A percentile compares a stretch with the other conserved stretches of the same genome.
Evolutionary conservation across 2,329 filamentous ascomycete genomes (phyloP).

Genomic region (Colletotrichum gloeosporioides): DNA sequence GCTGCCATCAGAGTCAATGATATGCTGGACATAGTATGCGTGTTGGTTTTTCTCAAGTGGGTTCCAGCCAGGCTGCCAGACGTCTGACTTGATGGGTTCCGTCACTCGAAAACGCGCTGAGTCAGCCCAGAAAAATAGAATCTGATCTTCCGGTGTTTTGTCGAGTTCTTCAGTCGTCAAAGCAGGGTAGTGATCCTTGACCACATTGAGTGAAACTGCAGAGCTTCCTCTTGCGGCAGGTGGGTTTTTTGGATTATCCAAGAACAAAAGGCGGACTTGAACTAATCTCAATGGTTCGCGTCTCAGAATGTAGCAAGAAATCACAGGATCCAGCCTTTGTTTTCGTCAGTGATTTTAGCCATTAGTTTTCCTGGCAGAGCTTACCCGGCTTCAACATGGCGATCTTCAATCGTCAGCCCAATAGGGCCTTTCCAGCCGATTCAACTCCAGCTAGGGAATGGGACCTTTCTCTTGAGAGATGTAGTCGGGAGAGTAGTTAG

Average conservation of each 20-base stretch:
- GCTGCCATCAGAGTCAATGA: not conserved
- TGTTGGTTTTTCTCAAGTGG: not conserved
- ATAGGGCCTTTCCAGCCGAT: not conserved
- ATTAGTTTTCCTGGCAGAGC: not conserved
- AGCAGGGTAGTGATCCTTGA: not conserved
- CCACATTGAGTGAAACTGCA: not conserved
- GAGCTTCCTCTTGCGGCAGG: not conserved
- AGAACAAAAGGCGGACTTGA: not conserved
- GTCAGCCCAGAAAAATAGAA: not conserved
- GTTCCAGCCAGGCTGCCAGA: not conserved
- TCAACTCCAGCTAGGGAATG: not conserved
- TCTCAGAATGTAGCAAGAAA: not conserved
- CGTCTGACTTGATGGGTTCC: not conserved
- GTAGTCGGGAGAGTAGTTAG: not conserved
- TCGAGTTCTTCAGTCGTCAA: not conserved
- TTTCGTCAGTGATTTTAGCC: not conserved
- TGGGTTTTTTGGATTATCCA: not conserved
- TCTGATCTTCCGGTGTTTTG: not conserved
- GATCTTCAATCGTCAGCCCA: not conserved
- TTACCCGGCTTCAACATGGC: not conserved
- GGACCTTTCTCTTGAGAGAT: not conserved
- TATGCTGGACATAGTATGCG: not conserved
- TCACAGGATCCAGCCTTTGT: not conserved
- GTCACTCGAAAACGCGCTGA: not conserved
- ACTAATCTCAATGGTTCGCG: not conserved